Percentiles rank a stretch among this genome's conserved stretches.
Conservation (phyloP, 495 filamentous ascomycete species). For the Apiosordaria backusii region DNA sequence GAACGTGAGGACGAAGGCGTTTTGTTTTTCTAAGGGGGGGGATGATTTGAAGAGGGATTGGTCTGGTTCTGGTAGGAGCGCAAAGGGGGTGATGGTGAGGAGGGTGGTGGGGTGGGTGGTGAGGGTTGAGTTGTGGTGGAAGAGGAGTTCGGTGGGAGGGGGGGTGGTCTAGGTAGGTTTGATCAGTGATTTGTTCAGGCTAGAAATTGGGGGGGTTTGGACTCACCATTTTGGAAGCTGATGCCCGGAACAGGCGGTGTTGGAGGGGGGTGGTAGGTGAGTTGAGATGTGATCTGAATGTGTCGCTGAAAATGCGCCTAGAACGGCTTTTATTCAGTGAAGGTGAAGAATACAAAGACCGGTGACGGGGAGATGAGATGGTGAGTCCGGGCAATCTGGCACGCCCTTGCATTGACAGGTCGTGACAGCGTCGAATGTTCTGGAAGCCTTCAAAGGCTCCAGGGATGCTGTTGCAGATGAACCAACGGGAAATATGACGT, state of each 20-base stretch:
- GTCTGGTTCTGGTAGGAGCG: conserved; percentile 44
- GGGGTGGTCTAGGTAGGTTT: neutral
- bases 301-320: neutral
- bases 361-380: neutral
- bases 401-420: neutral
- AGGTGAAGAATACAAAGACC: neutral
- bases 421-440: neutral
- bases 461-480: neutral
- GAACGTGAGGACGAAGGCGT: conserved; percentile 51
- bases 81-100: conserved; percentile 43
- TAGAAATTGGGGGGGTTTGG: neutral
- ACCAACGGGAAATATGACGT: neutral
- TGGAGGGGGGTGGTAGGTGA: neutral
- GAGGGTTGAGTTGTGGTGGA: conserved; percentile 53
- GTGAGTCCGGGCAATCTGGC: neutral
- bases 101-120: conserved; percentile 43
- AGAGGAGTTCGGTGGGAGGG: conserved; percentile 48
- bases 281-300: neutral
- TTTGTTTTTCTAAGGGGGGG: conserved; percentile 33
- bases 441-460: neutral
- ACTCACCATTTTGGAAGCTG: neutral
- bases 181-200: neutral
- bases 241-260: neutral
- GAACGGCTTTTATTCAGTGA: neutral
- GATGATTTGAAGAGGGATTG: conserved; percentile 47